Base-by-base conservation (phyloP, 192 early-diverging fungal species). In the Entomortierella beljakovae region DNA sequence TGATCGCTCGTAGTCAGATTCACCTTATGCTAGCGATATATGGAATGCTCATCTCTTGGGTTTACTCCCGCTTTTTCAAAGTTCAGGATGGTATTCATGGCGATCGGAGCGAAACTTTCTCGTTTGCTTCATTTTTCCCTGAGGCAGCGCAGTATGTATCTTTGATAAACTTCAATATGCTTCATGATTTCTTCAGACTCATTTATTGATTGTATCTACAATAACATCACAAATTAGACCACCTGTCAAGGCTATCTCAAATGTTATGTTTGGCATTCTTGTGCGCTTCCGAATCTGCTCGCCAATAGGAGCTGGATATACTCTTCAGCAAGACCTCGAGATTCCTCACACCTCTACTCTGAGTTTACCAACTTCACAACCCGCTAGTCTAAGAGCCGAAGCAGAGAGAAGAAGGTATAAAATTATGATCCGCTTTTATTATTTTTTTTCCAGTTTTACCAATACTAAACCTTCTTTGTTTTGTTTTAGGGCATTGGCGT, bases 81-180 rank as follows among this genome's bases (percentile, higher is more conserved):
- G 62, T 83, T 31, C 88, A 95, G 57, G 93, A 94, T 66, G 88
- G 92, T 15, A 85, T 94, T n/a, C 82, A 81, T 33, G 97, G 97
- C 52, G 97, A 97, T 69, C 88, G 93, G 23, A 93, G 92, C 79
- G 96, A 97, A 43, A 91, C 94, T 1, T 98, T 98, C 88, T 91
- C 92, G 0, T 92, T 98, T 61, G 88, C 84, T 1, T 94, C 93
- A n/a, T 97, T 98, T 62, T 98, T 95, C 80, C 97, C 97, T 6
- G 94, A 95, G 38, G 80, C 87, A 55, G 64, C 91, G 18, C 90
- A 92, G 92, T 93, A 81, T 80, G 87, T 54, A 6, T 54, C 8
- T 8, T 32, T 28, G 13, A 4, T 10, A 9, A 40, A 40, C 37
- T 40, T 9, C 6, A 40, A 6, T 40, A 40, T 9, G 43, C 15